These are phyloP conservation scores for Exophiala xenobiotica DNA, from an alignment of 2,329 filamentous ascomycete species.

Conservation along the genomic window DNA sequence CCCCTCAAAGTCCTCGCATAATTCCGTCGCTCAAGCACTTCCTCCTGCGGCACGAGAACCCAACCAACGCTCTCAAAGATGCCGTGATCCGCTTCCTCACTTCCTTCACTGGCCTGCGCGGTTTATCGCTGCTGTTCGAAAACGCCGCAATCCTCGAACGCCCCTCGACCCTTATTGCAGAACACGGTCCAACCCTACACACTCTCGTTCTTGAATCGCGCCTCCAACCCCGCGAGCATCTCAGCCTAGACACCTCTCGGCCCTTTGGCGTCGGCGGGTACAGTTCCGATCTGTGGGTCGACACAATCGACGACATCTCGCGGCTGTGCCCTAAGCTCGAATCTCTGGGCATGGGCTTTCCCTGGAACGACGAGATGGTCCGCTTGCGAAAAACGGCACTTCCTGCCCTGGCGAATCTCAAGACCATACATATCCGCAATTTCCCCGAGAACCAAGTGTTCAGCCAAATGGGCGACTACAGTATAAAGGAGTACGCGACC, in stretches of 20 bases:
- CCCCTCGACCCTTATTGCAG: conserved; percentile 22
- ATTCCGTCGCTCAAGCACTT: conserved; percentile 25
- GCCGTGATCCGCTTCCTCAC: conserved; percentile 25
- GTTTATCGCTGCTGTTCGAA: conserved; percentile 29
- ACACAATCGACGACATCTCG: conserved; percentile 29
- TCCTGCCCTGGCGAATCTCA: conserved; percentile 24
- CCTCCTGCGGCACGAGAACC: conserved; percentile 28
- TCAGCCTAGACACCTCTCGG: conserved; percentile 29
- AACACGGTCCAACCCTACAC: conserved; percentile 28
- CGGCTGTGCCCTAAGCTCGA: conserved; percentile 28
- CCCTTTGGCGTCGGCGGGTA: conserved; percentile 31
- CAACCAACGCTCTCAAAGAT: conserved; percentile 24
- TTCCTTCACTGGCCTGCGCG: conserved; percentile 29
- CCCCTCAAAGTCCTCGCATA: conserved; percentile 17
- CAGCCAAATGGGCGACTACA: conserved; percentile 31
- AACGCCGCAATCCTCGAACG: conserved; percentile 28
- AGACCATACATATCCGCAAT: conserved; percentile 32
- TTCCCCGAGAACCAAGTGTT: conserved; percentile 29
- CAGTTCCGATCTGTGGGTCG: conserved; percentile 30
- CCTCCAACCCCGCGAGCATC: conserved; percentile 30
- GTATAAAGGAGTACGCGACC: conserved; percentile 30
- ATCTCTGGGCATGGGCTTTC: conserved; percentile 31
- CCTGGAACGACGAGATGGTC: conserved; percentile 31
- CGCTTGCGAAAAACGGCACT: conserved; percentile 27
- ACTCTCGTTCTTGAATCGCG: conserved; percentile 30